Percentiles rank a stretch among this genome's conserved stretches.
Evolutionary conservation across 1,139 yeast genomes (phyloP).

Genomic region (Sporopachydermia cereana): DNA sequence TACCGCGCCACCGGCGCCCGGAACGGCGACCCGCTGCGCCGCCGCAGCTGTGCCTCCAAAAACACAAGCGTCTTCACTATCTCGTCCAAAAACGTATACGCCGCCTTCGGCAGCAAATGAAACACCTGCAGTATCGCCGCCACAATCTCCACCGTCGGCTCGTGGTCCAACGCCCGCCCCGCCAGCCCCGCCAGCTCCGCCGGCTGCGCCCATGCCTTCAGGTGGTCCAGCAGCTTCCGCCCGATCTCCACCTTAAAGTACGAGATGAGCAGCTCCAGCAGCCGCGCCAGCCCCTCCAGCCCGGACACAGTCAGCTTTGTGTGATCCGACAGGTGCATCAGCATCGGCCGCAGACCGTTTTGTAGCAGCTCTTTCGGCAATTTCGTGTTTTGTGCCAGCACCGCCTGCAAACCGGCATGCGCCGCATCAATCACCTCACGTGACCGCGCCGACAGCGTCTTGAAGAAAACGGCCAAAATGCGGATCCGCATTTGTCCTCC

Average conservation of each 20-base stretch:
- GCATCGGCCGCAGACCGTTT: conserved; percentile 88
- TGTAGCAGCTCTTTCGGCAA: conserved; percentile 89
- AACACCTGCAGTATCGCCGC: conserved; percentile 87
- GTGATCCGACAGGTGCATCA: conserved; percentile 90
- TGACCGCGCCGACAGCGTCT: conserved; percentile 79
- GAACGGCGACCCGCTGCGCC: conserved; percentile 83
- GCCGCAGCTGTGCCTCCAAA: conserved; percentile 72
- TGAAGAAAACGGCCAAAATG: conserved; percentile 88
- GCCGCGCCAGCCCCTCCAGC: conserved; percentile 78
- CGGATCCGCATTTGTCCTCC: conserved; percentile 77
- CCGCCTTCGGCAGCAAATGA: conserved; percentile 85
- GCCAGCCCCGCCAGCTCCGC: conserved; percentile 60
- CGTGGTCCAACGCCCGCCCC: conserved; percentile 63
- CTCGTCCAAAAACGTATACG: conserved; percentile 85
- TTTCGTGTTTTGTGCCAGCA: conserved; percentile 75
- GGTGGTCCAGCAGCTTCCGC: conserved; percentile 78
- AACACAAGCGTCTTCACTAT: conserved; percentile 63
- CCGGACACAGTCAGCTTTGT: conserved; percentile 84
- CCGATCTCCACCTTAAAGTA: conserved; percentile 97
- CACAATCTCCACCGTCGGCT: conserved; percentile 73
- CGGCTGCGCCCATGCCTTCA: conserved; percentile 95
- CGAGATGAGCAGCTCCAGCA: conserved; percentile 76
- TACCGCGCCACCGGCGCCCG: conserved; percentile 85
- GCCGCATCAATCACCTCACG: conserved; percentile 89
- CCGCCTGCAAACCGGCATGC: conserved; percentile 73